These are phyloP conservation scores for Drechslera avenae DNA, from an alignment of 2,329 filamentous ascomycete species.

Conservation along the genomic window DNA sequence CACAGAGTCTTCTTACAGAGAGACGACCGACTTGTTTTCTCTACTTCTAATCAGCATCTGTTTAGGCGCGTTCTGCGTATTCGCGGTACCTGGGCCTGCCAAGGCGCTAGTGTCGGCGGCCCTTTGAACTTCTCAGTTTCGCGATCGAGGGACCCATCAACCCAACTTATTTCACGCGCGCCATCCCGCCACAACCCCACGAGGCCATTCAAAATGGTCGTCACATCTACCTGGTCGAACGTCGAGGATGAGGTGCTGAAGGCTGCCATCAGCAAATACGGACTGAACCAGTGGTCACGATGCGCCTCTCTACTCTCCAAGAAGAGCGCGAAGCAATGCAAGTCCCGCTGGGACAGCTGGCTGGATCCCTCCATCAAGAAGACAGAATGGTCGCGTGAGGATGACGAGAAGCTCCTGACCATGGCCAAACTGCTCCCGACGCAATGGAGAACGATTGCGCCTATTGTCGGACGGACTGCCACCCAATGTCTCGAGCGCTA, in stretches of 20 bases:
- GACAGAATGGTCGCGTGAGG: slow-evolving; percentile 98
- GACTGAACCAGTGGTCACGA: slow-evolving; percentile 82
- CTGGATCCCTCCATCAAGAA: slow-evolving; percentile 97
- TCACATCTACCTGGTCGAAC: slow-evolving; percentile 54
- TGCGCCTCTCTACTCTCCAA: slow-evolving; percentile 95
- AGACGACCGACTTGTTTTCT: not conserved
- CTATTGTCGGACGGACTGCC: slow-evolving; percentile 92
- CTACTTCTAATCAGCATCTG: not conserved
- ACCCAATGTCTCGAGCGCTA: slow-evolving; percentile 98
- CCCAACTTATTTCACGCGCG: slow-evolving; percentile 17
- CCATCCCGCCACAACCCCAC: slow-evolving; percentile 14
- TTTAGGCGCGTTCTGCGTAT: too few relatives aligned
- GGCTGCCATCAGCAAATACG: slow-evolving; percentile 59
- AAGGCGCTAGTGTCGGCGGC: slow-evolving; percentile 27
- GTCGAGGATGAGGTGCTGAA: slow-evolving; percentile 96
- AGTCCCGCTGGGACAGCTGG: slow-evolving; percentile 98
- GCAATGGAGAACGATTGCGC: slow-evolving; percentile 98
- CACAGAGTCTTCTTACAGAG: not conserved
- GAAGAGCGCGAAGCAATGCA: slow-evolving; percentile 98
- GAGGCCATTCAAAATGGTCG: slow-evolving; percentile 61
- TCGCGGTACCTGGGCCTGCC: slow-evolving; percentile 17
- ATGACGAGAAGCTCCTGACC: slow-evolving; percentile 96
- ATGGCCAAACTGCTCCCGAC: slow-evolving; percentile 98
- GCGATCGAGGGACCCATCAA: slow-evolving; percentile 20
- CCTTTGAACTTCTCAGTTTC: slow-evolving; percentile 26